Evolutionary conservation across 164 flowering plant species (phyloP), one percentile per base, ranked within the genome.

Genomic region (Stephania japonica): DNA sequence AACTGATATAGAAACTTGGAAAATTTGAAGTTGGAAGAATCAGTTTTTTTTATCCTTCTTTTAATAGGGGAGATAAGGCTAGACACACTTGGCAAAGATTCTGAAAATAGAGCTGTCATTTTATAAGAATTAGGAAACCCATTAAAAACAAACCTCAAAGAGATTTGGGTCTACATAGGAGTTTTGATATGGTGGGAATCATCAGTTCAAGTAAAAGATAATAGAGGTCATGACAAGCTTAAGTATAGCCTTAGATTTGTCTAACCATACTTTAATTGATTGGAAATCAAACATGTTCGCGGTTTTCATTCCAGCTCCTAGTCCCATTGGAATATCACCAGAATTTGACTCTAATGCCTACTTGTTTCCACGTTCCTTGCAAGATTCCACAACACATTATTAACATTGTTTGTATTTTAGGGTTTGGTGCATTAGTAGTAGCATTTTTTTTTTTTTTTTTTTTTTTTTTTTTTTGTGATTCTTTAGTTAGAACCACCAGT

Each of bases 291-390:
- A 59, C 64, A 59, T n/a, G 64, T 19, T 59, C 64, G 64, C 64
- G 64, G 64, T n/a, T 7, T 59, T 59, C 64, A 59, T n/a, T 59
- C 24, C 64, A n/a, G 24, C 1, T 21, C 64, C n/a, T 10, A 24
- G 13, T 1, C 53, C 53, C 53, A 47, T 47, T 47, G 53, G 53
- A 47, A 8, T 14, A 47, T 47, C 53, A 47, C 64, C 64, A 59
- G 23, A 19, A 21, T 21, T 59, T 59, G 7, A 59, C 64, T 59
- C 64, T 59, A 59, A 18, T 59, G 64, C 64, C 19, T 59, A 7
- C 21, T 16, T 18, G 41, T 71, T 70, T 65, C 49, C 83, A 76
- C 72, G 79, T 74, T 67, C 69, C 71, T 76, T 72, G 79, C 59
- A 76, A 76, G 71, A 76, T 78, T 74, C 79, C 70, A 71, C 76